Percentiles rank a stretch among this genome's conserved stretches.
phyloP scores from a whole-genome alignment of 1,139 yeast species.

The Kluyveromyces sp. region DNA sequence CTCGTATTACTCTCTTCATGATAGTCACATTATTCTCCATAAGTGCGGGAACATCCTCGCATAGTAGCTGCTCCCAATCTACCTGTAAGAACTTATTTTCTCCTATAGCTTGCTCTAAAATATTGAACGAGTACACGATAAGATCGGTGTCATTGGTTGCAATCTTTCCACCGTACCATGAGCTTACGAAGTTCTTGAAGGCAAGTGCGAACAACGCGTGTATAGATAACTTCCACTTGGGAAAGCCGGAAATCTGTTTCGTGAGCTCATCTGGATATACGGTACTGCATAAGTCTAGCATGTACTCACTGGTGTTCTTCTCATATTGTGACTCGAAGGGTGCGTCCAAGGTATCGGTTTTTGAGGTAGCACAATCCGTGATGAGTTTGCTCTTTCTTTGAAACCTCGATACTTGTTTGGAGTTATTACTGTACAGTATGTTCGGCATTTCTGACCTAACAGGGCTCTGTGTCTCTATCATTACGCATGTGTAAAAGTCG shows the following conservation, averaged over 20 bases:
- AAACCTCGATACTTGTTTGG: constrained; percentile 24
- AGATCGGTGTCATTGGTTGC: constrained; percentile 23
- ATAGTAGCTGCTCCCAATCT: constrained; percentile 15
- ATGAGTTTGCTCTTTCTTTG: constrained; percentile 18
- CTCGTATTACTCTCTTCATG: constrained; percentile 11
- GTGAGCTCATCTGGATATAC: constrained; percentile 21
- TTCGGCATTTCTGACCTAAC: constrained; percentile 18
- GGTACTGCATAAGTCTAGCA: constrained; percentile 24
- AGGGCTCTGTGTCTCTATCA: too few relatives aligned
- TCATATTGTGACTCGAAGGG: constrained; percentile 16
- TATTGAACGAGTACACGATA: constrained; percentile 14
- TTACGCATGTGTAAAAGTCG: too few relatives aligned
- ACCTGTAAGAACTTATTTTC: constrained; percentile 9
- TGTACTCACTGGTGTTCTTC: constrained; percentile 22
- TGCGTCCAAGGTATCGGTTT: constrained; percentile 9
- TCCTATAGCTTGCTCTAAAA: constrained; percentile 14
- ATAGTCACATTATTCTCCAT: constrained; percentile 19
- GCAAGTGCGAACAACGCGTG: constrained; percentile 24
- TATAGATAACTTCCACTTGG: constrained; percentile 16
- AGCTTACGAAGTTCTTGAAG: constrained; percentile 22
- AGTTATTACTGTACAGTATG: constrained; percentile 27
- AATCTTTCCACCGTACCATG: constrained; percentile 30
- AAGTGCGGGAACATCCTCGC: constrained; percentile 24
- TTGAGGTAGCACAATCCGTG: background rate
- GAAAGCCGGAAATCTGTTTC: constrained; percentile 11